Evolutionary conservation across 2,329 filamentous ascomycete species (phyloP).

Genomic region (Monosporascus sp.): DNA sequence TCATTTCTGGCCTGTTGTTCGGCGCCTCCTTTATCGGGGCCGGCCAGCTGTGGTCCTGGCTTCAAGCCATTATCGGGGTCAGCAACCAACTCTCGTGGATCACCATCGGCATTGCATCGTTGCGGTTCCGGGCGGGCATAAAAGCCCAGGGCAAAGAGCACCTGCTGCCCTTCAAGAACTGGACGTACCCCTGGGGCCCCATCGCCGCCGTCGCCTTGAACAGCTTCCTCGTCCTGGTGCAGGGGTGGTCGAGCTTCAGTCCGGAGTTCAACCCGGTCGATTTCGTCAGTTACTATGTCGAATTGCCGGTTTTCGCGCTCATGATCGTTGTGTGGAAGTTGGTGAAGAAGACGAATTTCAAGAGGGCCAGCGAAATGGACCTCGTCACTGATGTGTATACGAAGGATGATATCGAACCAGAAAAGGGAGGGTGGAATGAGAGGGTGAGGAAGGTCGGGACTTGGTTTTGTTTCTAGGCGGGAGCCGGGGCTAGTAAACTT

Average conservation of each 20-base stretch:
- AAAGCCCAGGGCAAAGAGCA: slow-evolving; percentile 54
- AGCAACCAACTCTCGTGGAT: slow-evolving; percentile 65
- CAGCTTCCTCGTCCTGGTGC: slow-evolving; percentile 54
- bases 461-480: slow-evolving; percentile 13
- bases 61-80: slow-evolving; percentile 63
- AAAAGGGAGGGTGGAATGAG: slow-evolving; percentile 20
- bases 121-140: slow-evolving; percentile 59
- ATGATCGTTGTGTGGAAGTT: slow-evolving; percentile 52
- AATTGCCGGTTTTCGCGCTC: slow-evolving; percentile 54
- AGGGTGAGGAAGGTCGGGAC: slow-evolving; percentile 16
- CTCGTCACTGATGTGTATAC: slow-evolving; percentile 41
- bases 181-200: slow-evolving; percentile 60
- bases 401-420: slow-evolving; percentile 20
- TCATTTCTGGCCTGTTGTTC: slow-evolving; percentile 55
- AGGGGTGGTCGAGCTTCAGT: slow-evolving; percentile 60
- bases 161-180: slow-evolving; percentile 59
- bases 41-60: slow-evolving; percentile 60
- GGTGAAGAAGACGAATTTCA: slow-evolving; percentile 40
- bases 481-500: too few species aligned
- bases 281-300: slow-evolving; percentile 61
- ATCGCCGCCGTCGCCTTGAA: slow-evolving; percentile 53
- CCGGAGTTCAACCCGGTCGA: slow-evolving; percentile 51
- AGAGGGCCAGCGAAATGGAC: slow-evolving; percentile 43
- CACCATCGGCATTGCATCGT: slow-evolving; percentile 57
- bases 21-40: slow-evolving; percentile 61